These are phyloP conservation scores for Mimosa bimucronata DNA, from an alignment of 306 rosid species.

Conservation along the genomic window DNA sequence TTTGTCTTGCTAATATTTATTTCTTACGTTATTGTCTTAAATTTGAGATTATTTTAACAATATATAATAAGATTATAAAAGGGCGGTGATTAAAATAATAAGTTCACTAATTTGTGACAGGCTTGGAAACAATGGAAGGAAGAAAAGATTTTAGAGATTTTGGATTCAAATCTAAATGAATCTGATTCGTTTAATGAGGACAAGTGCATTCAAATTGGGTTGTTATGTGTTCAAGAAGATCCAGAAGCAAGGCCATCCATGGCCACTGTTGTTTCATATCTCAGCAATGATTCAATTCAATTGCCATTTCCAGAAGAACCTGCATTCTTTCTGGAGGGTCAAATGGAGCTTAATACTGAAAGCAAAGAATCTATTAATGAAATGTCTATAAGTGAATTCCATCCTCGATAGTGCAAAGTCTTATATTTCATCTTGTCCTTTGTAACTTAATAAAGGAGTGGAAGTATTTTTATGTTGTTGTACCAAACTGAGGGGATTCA, in stretches of 20 bases:
- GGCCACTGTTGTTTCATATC: conserved; percentile 27
- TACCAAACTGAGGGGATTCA: not conserved
- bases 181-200: not conserved
- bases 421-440: not conserved
- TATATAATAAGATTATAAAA: not conserved
- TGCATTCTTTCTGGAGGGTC: conserved; percentile 8
- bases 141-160: not conserved
- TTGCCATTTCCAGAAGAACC: conserved; percentile 26
- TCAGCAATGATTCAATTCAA: conserved; percentile 14
- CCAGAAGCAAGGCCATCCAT: conserved; percentile 45
- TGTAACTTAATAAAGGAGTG: not conserved
- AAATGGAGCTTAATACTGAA: not conserved
- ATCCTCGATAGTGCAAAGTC: not conserved
- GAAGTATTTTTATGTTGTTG: not conserved
- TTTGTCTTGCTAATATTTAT: not conserved
- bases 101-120: not conserved
- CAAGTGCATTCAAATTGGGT: conserved; percentile 41
- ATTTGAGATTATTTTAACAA: not conserved
- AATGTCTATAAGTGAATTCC: not conserved
- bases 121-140: conserved; percentile 43
- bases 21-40: not conserved
- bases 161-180: conserved; percentile 10
- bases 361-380: not conserved
- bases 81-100: not conserved
- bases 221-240: conserved; percentile 50